phyloP scores from a whole-genome alignment of 305 asterid genomes.

The Lippia alba region DNA sequence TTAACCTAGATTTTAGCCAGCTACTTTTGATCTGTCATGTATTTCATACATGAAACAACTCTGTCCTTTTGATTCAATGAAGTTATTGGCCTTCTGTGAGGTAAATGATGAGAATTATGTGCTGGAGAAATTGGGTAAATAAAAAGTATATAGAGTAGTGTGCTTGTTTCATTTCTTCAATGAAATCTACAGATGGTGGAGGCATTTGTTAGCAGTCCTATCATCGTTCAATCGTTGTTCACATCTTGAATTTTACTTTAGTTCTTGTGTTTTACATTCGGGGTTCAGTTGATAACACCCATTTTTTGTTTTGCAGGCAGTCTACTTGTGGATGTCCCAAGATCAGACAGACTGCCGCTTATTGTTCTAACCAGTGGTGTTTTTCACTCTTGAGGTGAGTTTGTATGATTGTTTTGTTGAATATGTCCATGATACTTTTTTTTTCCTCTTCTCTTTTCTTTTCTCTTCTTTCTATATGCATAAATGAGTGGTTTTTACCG shows the following conservation, averaged over 20 bases:
- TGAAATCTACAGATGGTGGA: neutral
- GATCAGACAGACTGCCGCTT: constrained; percentile 20
- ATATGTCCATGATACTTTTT: neutral
- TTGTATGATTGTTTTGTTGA: constrained; percentile 7
- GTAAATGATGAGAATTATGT: constrained; percentile 34
- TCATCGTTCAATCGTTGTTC: constrained; percentile 5
- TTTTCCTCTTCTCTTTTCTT: no score
- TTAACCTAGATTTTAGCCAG: constrained; percentile 20
- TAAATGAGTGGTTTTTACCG: neutral
- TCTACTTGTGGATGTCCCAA: constrained; percentile 8
- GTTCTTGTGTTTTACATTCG: constrained; percentile 6
- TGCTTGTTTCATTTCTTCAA: neutral
- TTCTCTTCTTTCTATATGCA: neutral
- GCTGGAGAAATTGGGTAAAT: constrained; percentile 8
- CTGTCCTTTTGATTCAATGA: constrained; percentile 25
- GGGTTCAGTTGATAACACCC: constrained; percentile 27
- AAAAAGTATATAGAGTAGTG: neutral
- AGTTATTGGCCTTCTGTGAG: constrained; percentile 30
- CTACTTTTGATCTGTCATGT: constrained; percentile 34
- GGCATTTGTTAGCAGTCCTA: constrained; percentile 12
- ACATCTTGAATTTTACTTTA: constrained; percentile 4
- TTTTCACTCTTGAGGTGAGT: constrained; percentile 34
- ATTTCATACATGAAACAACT: constrained; percentile 34
- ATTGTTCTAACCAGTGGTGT: neutral
- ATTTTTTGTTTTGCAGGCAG: constrained; percentile 29